Evolutionary conservation across 1,284 basidiomycete species (phyloP), one percentile per base, ranked within the genome.

Genomic region (Mycena sp.): DNA sequence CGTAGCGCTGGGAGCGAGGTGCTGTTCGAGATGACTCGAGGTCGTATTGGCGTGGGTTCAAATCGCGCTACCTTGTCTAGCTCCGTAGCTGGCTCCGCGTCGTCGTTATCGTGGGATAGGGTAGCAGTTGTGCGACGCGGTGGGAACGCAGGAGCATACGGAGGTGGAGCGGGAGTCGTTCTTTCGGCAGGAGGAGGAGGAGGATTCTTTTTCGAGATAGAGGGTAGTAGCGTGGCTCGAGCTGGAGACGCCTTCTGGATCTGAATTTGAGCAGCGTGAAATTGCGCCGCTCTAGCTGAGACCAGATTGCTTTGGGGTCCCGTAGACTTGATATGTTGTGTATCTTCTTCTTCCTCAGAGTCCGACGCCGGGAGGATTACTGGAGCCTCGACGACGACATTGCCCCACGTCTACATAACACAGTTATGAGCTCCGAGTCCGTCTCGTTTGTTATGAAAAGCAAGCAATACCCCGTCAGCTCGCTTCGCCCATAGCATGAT

Each of bases 401-500:
- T 63, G 40, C 61, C 61, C 61, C 61, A 63, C 35, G 61, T 63
- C 61, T 63, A 50, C 23, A 45, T 32, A 45, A 48, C 43, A 63
- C 28, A 57, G 49, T 44, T 58, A 53, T 57, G 49, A 58, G 61
- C 41, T 56, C 32, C 28, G 44, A 41, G 43, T 61, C 38, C 50
- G 30, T 46, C 40, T 45, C 38, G 26, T 60, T 60, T 40, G 49
- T 35, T 28, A 55, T 37, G 60, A 38, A 55, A 43, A 55, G 60
- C 23, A 43, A 58, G 55, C 54, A 52, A 38, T 58, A 63, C 61
- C 61, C 61, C 61, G 50, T 63, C 61, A 23, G 61, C 49, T 9
- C 61, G 55, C 32, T 63, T 63, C 19, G 30, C 61, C 61, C 61
- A 63, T 58, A 55, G 61, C 61, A 63, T 63, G 28, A 17, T 58